Conservation (phyloP, 805 yeast genomes). For the Brettanomyces naardenensis region DNA sequence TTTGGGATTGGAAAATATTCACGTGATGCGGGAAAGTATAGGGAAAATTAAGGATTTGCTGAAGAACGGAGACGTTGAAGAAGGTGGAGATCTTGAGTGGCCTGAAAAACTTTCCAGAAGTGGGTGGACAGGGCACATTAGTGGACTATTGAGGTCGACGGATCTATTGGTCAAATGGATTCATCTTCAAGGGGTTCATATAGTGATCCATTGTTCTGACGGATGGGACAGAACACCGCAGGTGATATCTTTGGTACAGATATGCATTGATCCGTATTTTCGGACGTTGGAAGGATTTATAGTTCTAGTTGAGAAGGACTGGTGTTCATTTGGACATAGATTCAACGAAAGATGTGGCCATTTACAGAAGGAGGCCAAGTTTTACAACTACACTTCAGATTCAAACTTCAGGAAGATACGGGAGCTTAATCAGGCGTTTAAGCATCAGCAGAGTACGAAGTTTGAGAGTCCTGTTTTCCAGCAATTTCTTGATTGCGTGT, state of each 20-base stretch:
- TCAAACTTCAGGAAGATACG: slow-evolving; percentile 31
- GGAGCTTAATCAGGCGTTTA: slow-evolving; percentile 43
- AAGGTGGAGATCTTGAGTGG: slow-evolving; percentile 30
- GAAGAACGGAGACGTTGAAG: slow-evolving; percentile 55
- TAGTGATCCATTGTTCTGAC: slow-evolving; percentile 90
- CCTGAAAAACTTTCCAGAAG: slow-evolving; percentile 48
- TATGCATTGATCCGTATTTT: slow-evolving; percentile 85
- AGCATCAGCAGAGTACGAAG: slow-evolving; percentile 41
- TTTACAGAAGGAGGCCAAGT: slow-evolving; percentile 45
- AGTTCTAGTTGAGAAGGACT: slow-evolving; percentile 82
- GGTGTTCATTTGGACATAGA: slow-evolving; percentile 92
- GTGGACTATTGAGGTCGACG: slow-evolving; percentile 63
- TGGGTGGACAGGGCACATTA: slow-evolving; percentile 72
- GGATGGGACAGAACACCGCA: slow-evolving; percentile 99
- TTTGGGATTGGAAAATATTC: slow-evolving; percentile 90
- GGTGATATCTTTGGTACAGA: slow-evolving; percentile 70
- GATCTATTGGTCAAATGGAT: slow-evolving; percentile 76
- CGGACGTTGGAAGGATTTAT: slow-evolving; percentile 86
- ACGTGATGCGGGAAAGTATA: slow-evolving; percentile 85
- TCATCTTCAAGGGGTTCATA: slow-evolving; percentile 73
- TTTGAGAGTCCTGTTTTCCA: slow-evolving; percentile 88
- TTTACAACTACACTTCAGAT: slow-evolving; percentile 33
- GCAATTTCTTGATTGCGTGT: slow-evolving; percentile 86
- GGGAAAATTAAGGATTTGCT: slow-evolving; percentile 53
- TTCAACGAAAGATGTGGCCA: slow-evolving; percentile 81